These are phyloP conservation scores for Aspergillus unguis DNA, from an alignment of 2,329 filamentous ascomycete species.

Conservation along the genomic window DNA sequence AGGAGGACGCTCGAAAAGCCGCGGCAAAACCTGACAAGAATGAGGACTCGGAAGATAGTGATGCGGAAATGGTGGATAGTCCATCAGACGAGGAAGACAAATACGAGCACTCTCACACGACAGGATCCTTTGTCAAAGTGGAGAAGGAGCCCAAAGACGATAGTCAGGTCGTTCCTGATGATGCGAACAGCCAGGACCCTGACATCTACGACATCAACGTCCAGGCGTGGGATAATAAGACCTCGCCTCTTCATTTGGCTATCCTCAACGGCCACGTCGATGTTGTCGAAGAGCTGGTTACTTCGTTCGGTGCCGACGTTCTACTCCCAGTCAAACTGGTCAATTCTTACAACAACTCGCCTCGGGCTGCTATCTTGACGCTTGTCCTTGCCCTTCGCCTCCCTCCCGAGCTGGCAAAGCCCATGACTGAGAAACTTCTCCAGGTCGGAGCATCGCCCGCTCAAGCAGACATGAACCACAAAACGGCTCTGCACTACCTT, in stretches of 20 bases:
- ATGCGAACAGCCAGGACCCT: conserved; percentile 63
- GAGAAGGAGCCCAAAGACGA: conserved; percentile 19
- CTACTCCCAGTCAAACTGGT: conserved; percentile 70
- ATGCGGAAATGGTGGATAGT: conserved; percentile 21
- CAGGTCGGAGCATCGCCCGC: conserved; percentile 68
- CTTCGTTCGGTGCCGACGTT: conserved; percentile 72
- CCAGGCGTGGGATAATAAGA: conserved; percentile 73
- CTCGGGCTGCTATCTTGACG: conserved; percentile 63
- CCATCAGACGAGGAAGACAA: conserved; percentile 31
- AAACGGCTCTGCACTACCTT: conserved; percentile 65
- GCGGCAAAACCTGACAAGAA: conserved; percentile 14
- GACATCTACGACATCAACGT: conserved; percentile 78
- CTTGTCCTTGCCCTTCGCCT: conserved; percentile 66
- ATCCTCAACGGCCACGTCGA: conserved; percentile 69
- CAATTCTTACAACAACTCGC: conserved; percentile 40
- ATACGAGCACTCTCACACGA: conserved; percentile 51
- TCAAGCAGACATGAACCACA: conserved; percentile 65
- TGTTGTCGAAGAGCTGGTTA: conserved; percentile 66
- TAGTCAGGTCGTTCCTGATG: conserved; percentile 45
- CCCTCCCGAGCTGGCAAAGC: conserved; percentile 59
- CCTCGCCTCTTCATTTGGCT: conserved; percentile 73
- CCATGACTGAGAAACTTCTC: conserved; percentile 64
- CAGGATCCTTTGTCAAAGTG: conserved; percentile 73
- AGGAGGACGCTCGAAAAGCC: conserved; percentile 49
- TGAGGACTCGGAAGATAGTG: conserved; percentile 33